Evolutionary conservation across 179 eudicot genomes (phyloP).

Genomic region (Beta macrorhiza): DNA sequence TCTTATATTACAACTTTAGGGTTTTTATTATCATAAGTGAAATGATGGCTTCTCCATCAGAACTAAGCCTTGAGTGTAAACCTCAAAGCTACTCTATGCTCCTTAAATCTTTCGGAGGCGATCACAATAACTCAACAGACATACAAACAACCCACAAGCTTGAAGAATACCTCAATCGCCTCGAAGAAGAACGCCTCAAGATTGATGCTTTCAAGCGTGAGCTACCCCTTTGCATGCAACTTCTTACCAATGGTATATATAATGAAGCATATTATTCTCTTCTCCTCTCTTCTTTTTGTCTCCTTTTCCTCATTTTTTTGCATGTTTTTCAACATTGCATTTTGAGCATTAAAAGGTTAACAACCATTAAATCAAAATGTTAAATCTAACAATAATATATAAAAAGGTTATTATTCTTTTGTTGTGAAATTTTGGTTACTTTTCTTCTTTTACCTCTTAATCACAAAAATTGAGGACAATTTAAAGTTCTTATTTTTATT

Average conservation of each 20-base stretch:
- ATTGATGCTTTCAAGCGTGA: conserved; percentile 97
- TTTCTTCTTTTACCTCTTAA: background rate
- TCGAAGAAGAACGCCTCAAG: conserved; percentile 89
- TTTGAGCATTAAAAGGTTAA: background rate
- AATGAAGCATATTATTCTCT: conserved; percentile 10
- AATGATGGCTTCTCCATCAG: conserved; percentile 80
- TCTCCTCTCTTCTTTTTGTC: conserved; percentile 14
- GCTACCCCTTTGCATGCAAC: conserved; percentile 96
- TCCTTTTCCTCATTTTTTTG: conserved; percentile 18
- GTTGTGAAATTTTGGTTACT: background rate
- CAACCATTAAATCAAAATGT: background rate
- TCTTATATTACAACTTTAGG: background rate
- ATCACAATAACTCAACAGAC: conserved; percentile 28
- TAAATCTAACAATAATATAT: background rate
- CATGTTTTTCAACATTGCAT: background rate
- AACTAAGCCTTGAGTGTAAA: conserved; percentile 73
- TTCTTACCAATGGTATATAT: conserved; percentile 75
- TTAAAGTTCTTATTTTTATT: conserved; percentile 23
- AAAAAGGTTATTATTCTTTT: background rate
- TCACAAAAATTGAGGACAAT: background rate
- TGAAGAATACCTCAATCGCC: conserved; percentile 69
- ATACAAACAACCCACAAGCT: conserved; percentile 46
- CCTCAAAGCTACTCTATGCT: conserved; percentile 80
- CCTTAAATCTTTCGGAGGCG: conserved; percentile 64
- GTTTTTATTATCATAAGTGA: conserved; percentile 15